Evolutionary conservation across 495 filamentous ascomycete species (phyloP), one percentile per base, ranked within the genome.

Genomic region (Trichocladium antarcticum): DNA sequence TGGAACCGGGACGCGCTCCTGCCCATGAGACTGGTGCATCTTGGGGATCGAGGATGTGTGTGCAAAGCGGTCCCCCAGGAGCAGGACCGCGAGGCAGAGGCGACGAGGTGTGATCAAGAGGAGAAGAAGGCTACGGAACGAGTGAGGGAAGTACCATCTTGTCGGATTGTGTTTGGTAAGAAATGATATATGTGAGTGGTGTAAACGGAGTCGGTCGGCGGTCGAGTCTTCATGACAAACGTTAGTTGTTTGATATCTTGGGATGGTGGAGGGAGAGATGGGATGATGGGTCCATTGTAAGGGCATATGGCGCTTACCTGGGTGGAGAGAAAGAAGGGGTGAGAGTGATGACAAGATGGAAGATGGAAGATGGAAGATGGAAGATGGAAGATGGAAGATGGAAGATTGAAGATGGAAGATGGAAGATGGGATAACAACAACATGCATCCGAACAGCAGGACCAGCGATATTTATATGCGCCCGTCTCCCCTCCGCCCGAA

Each of bases 101-200:
- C 46, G 32, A 37, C 38, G 36, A 41, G 51, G 19, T 54, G 50
- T 43, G 50, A 52, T 38, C 60, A 37, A 51, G 62, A 60, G 52
- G 61, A 58, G 55, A 55, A 53, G 47, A 53, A 57, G 53, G 57
- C 60, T 50, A 59, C 57, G 49, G 64, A 58, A 36, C 64, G 68
- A 58, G 67, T 49, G 54, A 66, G n/a, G n/a, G 50, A 38, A 69
- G 70, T 76, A 76, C 74, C 74, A 76, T 76, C 71, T 67, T 49
- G 47, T n/a, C 37, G 9, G 38, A 20, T 48, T 40, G 35, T 40
- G 45, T 41, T 29, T 53, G 42, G 22, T 24, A 38, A 8, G 17
- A 24, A 1, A 27, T 20, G 41, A 43, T 3, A 8, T 27, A 27
- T 3, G 24, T 4, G 24, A 27, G n/a, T n/a, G 17, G 8, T 12